A percentile compares a stretch with the other conserved stretches of the same genome.
Evolutionary conservation across 257 asterid genomes (phyloP).

Genomic region (Solanum lycopersicoides): DNA sequence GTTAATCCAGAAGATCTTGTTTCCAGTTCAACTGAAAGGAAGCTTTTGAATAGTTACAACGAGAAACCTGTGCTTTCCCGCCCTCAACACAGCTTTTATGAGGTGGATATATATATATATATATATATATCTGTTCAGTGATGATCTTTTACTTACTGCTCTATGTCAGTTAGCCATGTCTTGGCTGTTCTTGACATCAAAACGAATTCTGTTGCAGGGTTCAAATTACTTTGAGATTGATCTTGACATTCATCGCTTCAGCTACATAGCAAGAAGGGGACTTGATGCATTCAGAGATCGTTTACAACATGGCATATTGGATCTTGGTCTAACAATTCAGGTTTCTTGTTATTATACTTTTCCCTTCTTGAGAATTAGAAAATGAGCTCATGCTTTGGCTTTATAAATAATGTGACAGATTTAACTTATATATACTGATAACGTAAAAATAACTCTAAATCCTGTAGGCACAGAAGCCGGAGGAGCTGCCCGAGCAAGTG

Average conservation of each 20-base stretch:
- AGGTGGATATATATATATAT: conserved; percentile 28
- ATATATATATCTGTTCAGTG: background rate
- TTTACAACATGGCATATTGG: conserved; percentile 48
- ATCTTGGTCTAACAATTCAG: conserved; percentile 87
- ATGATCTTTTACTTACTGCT: background rate
- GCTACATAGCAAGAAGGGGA: conserved; percentile 88
- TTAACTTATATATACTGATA: background rate
- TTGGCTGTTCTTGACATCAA: background rate
- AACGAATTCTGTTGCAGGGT: conserved; percentile 29
- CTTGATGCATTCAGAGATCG: conserved; percentile 80
- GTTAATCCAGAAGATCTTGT: conserved; percentile 74
- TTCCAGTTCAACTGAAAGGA: conserved; percentile 62
- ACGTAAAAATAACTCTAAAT: background rate
- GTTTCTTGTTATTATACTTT: conserved; percentile 10
- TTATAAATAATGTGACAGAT: background rate
- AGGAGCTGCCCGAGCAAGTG: conserved; percentile 77
- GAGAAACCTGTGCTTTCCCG: conserved; percentile 91
- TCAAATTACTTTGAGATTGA: conserved; percentile 79
- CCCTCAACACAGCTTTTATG: conserved; percentile 75
- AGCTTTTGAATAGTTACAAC: conserved; percentile 68
- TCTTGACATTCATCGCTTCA: conserved; percentile 86
- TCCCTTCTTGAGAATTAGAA: background rate
- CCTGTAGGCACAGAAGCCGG: conserved; percentile 73
- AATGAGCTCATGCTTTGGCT: background rate
- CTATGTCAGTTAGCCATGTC: background rate